phyloP scores from a whole-genome alignment of 495 filamentous ascomycete genomes.

The Extremus antarcticus region DNA sequence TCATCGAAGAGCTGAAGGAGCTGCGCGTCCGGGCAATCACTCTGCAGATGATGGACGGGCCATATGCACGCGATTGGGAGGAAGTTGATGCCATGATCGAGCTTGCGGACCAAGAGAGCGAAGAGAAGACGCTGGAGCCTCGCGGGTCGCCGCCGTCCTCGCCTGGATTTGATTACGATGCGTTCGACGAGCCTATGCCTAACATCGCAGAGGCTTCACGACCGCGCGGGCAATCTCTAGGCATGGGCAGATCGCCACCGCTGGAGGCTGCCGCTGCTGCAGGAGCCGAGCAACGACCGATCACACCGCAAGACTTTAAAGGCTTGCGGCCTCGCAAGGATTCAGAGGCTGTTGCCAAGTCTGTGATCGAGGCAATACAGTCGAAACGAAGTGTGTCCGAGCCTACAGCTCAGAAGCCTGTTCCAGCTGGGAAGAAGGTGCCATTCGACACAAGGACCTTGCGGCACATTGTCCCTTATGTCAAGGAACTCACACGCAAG shows the following conservation, averaged over 20 bases:
- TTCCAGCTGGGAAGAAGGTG: conserved; percentile 57
- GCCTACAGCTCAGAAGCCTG: conserved; percentile 35
- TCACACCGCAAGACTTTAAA: conserved; percentile 20
- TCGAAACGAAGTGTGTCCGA: conserved; percentile 47
- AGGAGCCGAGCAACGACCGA: background rate
- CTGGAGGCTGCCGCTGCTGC: background rate
- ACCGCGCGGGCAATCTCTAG: conserved; percentile 14
- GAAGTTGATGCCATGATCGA: conserved; percentile 38
- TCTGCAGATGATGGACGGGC: conserved; percentile 25
- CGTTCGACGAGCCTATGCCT: conserved; percentile 25
- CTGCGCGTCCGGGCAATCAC: conserved; percentile 27
- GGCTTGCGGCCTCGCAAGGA: conserved; percentile 33
- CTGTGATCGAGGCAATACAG: conserved; percentile 76
- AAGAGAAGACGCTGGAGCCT: conserved; percentile 24
- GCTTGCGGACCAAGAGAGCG: conserved; percentile 33
- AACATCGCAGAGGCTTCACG: background rate
- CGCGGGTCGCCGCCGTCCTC: conserved; percentile 30
- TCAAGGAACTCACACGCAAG: conserved; percentile 67
- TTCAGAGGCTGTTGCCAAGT: conserved; percentile 56
- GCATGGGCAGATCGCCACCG: background rate
- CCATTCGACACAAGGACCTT: conserved; percentile 88
- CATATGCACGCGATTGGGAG: conserved; percentile 25
- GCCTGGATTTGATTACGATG: conserved; percentile 28
- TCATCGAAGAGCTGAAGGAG: conserved; percentile 35
- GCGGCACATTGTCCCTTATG: conserved; percentile 73